Base-by-base conservation (phyloP, 1,139 yeast species). In the Scheffersomyces titani region DNA sequence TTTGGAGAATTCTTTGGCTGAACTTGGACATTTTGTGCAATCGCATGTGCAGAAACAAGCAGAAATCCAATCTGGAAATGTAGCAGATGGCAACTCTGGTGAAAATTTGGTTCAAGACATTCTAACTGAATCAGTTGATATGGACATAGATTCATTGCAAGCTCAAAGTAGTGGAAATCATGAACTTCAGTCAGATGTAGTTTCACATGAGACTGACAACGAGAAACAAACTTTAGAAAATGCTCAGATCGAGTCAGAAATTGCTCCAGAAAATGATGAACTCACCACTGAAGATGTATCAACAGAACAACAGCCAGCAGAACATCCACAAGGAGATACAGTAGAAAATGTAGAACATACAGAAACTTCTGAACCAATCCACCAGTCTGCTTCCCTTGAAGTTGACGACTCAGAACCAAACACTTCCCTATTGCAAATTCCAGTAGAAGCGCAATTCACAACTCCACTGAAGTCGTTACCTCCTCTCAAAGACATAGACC, bases 401-500 rank as follows among this genome's bases (percentile, higher is more conserved):
- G 40, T 30, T 16, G 52, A 47, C 6, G 50, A 54, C 16, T 58
- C 60, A 19, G 67, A 65, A 18, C 65, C 68, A 3, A 63, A 65
- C 47, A 63, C 67, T 9, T 63, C 67, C n/a, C 44, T 51, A 3
- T 51, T 57, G 19, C 59, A 60, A 22, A 51, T 49, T 19, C 56
- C 55, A 6, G 51, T 44, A 6, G 54, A 52, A 30, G 47, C 45
- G 53, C 72, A 68, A 49, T 75, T 75, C 57, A 70, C 79, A 13
- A 78, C 83, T 9, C 83, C 83, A 0, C 76, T 76, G 68, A 79
- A 79, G 60, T 67, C 73, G 19, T 68, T 80, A 40, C 83, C 83
- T 2, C 75, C 83, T 6, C 65, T 79, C 44, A 80, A 79, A 64
- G 83, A 79, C 54, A 77, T 78, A 20, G 83, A 79, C 52, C 65